Evolutionary conservation across 192 early-diverging fungal species (phyloP).

Genomic region (Kickxella alabastrina): DNA sequence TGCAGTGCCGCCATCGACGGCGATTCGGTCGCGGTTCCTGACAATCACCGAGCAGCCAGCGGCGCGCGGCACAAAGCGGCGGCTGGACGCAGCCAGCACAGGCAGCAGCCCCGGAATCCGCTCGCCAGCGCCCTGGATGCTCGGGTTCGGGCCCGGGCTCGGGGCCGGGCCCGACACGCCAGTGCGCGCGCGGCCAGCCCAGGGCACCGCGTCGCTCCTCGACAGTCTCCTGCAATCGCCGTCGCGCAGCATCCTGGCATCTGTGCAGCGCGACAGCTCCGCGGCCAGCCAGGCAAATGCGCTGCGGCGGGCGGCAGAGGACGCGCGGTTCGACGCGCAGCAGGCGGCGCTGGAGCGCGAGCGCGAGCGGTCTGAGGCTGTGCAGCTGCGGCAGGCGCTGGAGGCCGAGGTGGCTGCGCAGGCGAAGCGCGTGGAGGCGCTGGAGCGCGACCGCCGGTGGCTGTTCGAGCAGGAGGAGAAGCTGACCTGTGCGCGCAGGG

Average conservation of each 20-base stretch:
- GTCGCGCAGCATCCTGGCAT: constrained; percentile 23
- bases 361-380: constrained; percentile 30
- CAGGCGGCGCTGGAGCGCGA: constrained; percentile 36
- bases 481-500: constrained; percentile 32
- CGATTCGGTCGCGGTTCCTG: constrained; percentile 37
- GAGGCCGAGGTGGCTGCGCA: constrained; percentile 34
- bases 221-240: constrained; percentile 20
- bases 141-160: too few relatives aligned
- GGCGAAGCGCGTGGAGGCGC: constrained; percentile 48
- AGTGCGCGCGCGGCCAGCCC: neutral
- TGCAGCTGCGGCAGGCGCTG: constrained; percentile 12
- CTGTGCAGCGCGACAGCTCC: constrained; percentile 12
- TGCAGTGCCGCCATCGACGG: constrained; percentile 39
- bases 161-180: constrained; percentile 30
- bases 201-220: constrained; percentile 2
- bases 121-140: constrained; percentile 8
- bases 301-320: constrained; percentile 15
- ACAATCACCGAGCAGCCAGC: constrained; percentile 11
- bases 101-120: neutral
- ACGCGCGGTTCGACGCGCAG: constrained; percentile 33
- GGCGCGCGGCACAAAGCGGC: constrained; percentile 28
- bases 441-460: constrained; percentile 60
- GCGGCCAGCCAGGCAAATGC: constrained; percentile 8
- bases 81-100: constrained; percentile 27
- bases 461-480: constrained; percentile 56